These are phyloP conservation scores for Drechslerella dactyloides DNA, from an alignment of 2,329 filamentous ascomycete species.

Conservation along the genomic window DNA sequence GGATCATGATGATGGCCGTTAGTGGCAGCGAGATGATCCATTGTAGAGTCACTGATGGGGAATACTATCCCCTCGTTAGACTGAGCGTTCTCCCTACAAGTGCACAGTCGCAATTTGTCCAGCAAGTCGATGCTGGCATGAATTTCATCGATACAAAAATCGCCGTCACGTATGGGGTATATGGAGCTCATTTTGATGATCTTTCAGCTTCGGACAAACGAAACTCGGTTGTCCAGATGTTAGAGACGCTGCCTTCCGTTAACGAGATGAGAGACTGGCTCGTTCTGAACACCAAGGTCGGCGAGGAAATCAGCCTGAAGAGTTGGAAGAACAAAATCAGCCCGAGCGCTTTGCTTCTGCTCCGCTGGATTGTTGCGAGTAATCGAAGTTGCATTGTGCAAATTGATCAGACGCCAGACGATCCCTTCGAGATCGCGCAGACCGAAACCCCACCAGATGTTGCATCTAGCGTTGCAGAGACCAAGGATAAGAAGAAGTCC, in stretches of 20 bases:
- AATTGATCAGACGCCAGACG: slow-evolving; percentile 63
- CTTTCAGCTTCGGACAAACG: slow-evolving; percentile 61
- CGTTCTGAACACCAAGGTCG: slow-evolving; percentile 54
- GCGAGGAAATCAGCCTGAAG: slow-evolving; percentile 54
- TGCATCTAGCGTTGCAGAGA: slow-evolving; percentile 31
- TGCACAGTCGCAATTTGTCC: slow-evolving; percentile 13
- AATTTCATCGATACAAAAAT: slow-evolving; percentile 11
- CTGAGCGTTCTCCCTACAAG: slow-evolving; percentile 51
- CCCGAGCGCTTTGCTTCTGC: slow-evolving; percentile 70
- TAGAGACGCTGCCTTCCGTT: slow-evolving; percentile 69
- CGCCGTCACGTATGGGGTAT: slow-evolving; percentile 58
- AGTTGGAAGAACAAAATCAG: slow-evolving; percentile 68
- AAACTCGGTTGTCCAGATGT: slow-evolving; percentile 62
- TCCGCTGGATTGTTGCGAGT: slow-evolving; percentile 89
- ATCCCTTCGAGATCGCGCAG: slow-evolving; percentile 26
- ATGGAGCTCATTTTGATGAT: slow-evolving; percentile 67
- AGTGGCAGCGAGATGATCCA: slow-evolving; percentile 57
- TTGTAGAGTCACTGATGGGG: slow-evolving; percentile 62
- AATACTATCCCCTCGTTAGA: slow-evolving; percentile 60
- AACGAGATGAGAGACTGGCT: slow-evolving; percentile 65
- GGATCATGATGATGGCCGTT: slow-evolving; percentile 59
- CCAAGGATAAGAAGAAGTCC: slow-evolving; percentile 34
- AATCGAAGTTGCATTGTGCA: slow-evolving; percentile 87
- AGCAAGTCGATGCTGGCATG: not conserved
- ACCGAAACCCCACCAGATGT: slow-evolving; percentile 22